Evolutionary conservation across 805 yeast genomes (phyloP).

Genomic region (Wickerhamiella australiensis): DNA sequence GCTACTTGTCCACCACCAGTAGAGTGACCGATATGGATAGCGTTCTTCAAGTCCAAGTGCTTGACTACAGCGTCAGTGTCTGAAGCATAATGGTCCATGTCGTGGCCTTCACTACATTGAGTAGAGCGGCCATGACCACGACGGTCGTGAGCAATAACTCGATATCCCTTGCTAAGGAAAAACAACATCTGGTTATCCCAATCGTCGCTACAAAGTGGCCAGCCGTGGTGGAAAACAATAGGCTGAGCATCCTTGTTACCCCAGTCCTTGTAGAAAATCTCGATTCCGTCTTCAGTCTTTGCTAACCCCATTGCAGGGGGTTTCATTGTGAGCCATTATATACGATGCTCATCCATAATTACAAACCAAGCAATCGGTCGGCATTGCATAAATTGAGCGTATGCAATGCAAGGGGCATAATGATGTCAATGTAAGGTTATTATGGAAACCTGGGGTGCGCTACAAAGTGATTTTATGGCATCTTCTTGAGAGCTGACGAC

Average conservation of each 20-base stretch:
- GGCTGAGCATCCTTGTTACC: slow-evolving; percentile 8
- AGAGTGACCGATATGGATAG: slow-evolving; percentile 12
- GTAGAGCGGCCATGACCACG: slow-evolving; percentile 13
- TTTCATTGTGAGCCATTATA: too few relatives aligned
- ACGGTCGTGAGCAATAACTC: slow-evolving; percentile 12
- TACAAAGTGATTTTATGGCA: too few relatives aligned
- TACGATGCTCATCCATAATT: too few relatives aligned
- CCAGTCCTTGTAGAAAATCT: slow-evolving; percentile 13
- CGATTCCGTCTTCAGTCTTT: slow-evolving; percentile 4
- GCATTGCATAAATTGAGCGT: too few relatives aligned
- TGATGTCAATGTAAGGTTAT: too few relatives aligned
- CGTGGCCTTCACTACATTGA: slow-evolving; percentile 8
- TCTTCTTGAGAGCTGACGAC: too few relatives aligned
- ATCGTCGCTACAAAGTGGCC: slow-evolving; percentile 12
- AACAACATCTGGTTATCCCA: slow-evolving; percentile 12
- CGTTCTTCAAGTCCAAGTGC: slow-evolving; percentile 9
- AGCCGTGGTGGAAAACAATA: slow-evolving; percentile 12
- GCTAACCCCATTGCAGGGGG: neutral
- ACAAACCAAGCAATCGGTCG: too few relatives aligned
- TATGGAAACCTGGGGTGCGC: too few relatives aligned
- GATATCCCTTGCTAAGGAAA: slow-evolving; percentile 11
- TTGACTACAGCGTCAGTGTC: slow-evolving; percentile 6
- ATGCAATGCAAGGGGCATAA: too few relatives aligned
- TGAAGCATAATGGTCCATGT: slow-evolving; percentile 12
- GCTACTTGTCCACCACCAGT: slow-evolving; percentile 12